A percentile compares a stretch with the other conserved stretches of the same genome.
Evolutionary conservation across 2,329 filamentous ascomycete species (phyloP).

Genomic region (Penicillium aurantiogriseum): DNA sequence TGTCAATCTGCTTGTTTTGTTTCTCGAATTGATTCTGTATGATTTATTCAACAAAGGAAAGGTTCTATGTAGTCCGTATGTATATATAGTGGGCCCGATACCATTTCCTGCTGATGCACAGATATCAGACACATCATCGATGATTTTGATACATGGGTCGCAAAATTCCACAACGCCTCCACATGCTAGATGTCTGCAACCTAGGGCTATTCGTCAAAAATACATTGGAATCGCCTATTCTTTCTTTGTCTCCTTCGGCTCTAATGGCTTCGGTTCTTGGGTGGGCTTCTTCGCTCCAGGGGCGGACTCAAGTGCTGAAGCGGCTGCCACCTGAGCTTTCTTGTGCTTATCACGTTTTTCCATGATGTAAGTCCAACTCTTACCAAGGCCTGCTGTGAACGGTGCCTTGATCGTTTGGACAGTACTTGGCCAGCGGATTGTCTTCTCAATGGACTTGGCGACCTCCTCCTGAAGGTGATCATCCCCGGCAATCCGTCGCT

Average conservation of each 20-base stretch:
- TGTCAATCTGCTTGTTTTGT: no score
- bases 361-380: conserved; percentile 70
- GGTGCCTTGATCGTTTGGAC: conserved; percentile 82
- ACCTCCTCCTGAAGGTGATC: conserved; percentile 69
- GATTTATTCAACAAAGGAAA: conserved; percentile 6
- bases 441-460: conserved; percentile 75
- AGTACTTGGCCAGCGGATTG: conserved; percentile 88
- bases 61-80: conserved; percentile 4
- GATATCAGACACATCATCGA: conserved; percentile 10
- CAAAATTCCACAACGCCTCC: conserved; percentile 18
- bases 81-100: conserved; percentile 3
- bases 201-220: conserved; percentile 1
- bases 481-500: conserved; percentile 75
- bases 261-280: background rate
- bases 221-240: background rate
- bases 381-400: conserved; percentile 70
- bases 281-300: background rate
- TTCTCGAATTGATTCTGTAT: background rate
- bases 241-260: conserved; percentile 17
- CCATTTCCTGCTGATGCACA: conserved; percentile 7
- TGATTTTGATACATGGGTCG: conserved; percentile 14
- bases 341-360: conserved; percentile 74
- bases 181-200: conserved; percentile 14
- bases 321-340: conserved; percentile 35
- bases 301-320: conserved; percentile 16